phyloP scores from a whole-genome alignment of 805 yeast genomes.

The Kluyveromyces starmeri region DNA sequence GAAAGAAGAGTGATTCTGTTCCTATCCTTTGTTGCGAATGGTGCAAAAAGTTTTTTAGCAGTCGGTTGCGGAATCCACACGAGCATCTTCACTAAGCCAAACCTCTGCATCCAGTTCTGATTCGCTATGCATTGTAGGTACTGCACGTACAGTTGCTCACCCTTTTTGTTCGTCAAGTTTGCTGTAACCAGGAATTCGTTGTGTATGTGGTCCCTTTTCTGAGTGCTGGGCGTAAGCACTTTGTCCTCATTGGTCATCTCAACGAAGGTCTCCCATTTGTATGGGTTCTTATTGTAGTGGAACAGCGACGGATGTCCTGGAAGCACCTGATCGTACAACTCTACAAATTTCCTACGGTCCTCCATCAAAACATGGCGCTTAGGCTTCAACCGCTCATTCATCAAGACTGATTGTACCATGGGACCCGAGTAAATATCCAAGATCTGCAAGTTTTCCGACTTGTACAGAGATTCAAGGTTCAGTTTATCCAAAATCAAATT shows the following conservation, averaged over 20 bases:
- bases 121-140: slow-evolving; percentile 62
- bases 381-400: slow-evolving; percentile 57
- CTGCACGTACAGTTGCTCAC: slow-evolving; percentile 66
- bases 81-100: slow-evolving; percentile 68
- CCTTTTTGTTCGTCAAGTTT: slow-evolving; percentile 42
- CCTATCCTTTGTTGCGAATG: slow-evolving; percentile 42
- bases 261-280: slow-evolving; percentile 55
- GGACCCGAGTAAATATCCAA: slow-evolving; percentile 54
- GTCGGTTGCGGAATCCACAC: slow-evolving; percentile 56
- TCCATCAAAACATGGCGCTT: slow-evolving; percentile 57
- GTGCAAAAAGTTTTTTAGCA: slow-evolving; percentile 54
- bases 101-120: slow-evolving; percentile 65
- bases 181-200: slow-evolving; percentile 50
- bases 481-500: slow-evolving; percentile 39
- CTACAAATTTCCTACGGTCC: slow-evolving; percentile 29
- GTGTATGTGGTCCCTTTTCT: slow-evolving; percentile 37
- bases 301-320: slow-evolving; percentile 23
- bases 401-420: slow-evolving; percentile 50
- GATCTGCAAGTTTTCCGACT: slow-evolving; percentile 35
- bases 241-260: slow-evolving; percentile 40
- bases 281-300: slow-evolving; percentile 43
- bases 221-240: slow-evolving; percentile 32
- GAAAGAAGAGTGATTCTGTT: slow-evolving; percentile 56
- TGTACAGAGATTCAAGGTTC: slow-evolving; percentile 31
- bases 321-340: slow-evolving; percentile 9